A percentile compares a stretch with the other conserved stretches of the same genome.
Conservation (phyloP, 768 basidiomycete genomes). For the Rhizopogon roseolus region DNA sequence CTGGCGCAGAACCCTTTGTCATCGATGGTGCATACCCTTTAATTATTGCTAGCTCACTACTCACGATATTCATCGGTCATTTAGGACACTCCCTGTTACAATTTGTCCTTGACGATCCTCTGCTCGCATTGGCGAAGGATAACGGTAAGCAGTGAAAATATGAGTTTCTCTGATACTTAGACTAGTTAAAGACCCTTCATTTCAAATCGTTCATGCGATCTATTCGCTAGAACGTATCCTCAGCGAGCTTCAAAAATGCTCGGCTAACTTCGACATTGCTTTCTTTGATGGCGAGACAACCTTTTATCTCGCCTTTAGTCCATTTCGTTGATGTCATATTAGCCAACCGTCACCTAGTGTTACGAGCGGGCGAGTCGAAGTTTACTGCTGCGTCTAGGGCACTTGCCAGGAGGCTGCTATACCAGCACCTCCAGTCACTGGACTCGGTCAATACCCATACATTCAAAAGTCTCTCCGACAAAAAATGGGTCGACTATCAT, state of each 20-base stretch:
- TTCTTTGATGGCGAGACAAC: conserved; percentile 50
- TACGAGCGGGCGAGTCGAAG: conserved; percentile 30
- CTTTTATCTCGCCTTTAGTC: not conserved
- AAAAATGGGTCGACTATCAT: conserved; percentile 44
- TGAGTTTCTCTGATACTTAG: not conserved
- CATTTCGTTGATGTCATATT: not conserved
- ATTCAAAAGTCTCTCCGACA: conserved; percentile 43
- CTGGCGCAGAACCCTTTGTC: conserved; percentile 60
- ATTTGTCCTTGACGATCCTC: conserved; percentile 50
- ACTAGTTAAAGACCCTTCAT: conserved; percentile 38
- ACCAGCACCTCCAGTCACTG: conserved; percentile 40
- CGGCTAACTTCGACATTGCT: conserved; percentile 55
- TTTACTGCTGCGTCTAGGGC: conserved; percentile 41
- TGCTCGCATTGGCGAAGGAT: conserved; percentile 52
- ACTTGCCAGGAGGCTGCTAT: conserved; percentile 49
- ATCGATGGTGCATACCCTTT: conserved; percentile 46
- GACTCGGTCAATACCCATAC: conserved; percentile 37
- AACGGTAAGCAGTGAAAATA: conserved; percentile 29
- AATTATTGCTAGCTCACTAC: not conserved
- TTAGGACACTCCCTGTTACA: conserved; percentile 63
- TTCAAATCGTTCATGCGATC: conserved; percentile 62
- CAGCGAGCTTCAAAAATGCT: conserved; percentile 41
- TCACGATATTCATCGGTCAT: conserved; percentile 1
- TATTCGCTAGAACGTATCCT: conserved; percentile 50
- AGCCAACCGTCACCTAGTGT: conserved; percentile 43